Base-by-base conservation (phyloP, 495 filamentous ascomycete genomes). In the Elaphomyces granulatus region DNA sequence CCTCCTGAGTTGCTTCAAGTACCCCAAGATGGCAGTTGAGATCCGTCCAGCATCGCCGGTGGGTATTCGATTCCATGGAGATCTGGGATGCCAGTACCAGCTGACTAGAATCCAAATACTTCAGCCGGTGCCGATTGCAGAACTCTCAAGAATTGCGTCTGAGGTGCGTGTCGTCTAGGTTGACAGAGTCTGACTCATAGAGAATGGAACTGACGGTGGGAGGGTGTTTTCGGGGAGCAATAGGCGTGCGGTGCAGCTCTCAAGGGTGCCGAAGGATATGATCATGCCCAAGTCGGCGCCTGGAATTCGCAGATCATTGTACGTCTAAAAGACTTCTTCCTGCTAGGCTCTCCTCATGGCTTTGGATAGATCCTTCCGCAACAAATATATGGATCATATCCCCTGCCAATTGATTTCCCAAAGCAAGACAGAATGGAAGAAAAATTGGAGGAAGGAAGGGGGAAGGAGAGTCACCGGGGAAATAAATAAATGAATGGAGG, bases 251-350 rank as follows among this genome's bases (percentile, higher is more conserved):
- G 85, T 47, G 67, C 68, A 43, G 76, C 84, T 41, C 69, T 98
- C 48, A 71, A 72, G 36, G 68, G 62, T 45, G 72, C 71, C 34
- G 71, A 81, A 30, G 72, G 60, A 60, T 98, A 98, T 57, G 80
- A 92, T 37, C 90, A 95, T 57, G 54, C 75, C 37, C 71, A 74
- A 41, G 86, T 86, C 37, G 72, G 77, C 43, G 56, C 70, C 36
- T 96, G 92, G 92, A 98, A 96, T 63, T 76, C 76, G 15, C 59
- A 68, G 38, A 95, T 98, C 58, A 94, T 98, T 55, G 86, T 94
- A 73, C 48, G 75, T 64, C 37, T 49, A n/a, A n/a, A n/a, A n/a
- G n/a, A n/a, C n/a, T n/a, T n/a, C 40, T 16, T 16, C 35, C 16
- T 14, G n/a, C 20, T 33, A 10, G 31, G 23, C 7, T 36, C 14